Conservation (phyloP, 169 alveolate species). For the Theileria luwenshuni region DNA sequence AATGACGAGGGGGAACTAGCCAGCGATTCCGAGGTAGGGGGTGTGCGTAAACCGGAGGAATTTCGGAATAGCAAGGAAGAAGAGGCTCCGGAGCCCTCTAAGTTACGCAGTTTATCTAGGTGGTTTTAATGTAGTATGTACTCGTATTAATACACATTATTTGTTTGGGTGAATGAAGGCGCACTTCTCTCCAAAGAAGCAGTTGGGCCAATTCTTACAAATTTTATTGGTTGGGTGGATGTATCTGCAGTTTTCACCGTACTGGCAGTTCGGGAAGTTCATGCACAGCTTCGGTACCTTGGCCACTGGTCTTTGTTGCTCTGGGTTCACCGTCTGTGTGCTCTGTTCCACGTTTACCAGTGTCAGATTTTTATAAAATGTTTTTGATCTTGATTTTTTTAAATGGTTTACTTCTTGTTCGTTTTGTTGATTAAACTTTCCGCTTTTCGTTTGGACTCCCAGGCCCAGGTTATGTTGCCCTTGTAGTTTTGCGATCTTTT, state of each 20-base stretch:
- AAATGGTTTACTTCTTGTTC: not conserved
- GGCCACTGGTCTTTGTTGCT: not conserved
- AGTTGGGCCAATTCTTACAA: conserved; percentile 67
- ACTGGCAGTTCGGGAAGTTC: conserved; percentile 55
- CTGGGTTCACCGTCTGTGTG: not conserved
- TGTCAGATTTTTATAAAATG: conserved; percentile 31
- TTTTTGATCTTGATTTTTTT: not conserved
- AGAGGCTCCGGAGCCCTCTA: conserved; percentile 17
- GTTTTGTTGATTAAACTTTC: conserved; percentile 17
- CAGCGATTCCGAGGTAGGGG: too few relatives aligned
- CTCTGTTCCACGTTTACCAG: conserved; percentile 17
- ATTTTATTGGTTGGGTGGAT: conserved; percentile 38
- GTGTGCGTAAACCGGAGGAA: not conserved
- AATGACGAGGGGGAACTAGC: too few relatives aligned
- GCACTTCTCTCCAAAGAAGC: conserved; percentile 64
- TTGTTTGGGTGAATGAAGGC: conserved; percentile 58
- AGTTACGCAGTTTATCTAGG: conserved; percentile 16
- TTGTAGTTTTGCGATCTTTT: conserved; percentile 51
- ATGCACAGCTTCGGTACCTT: conserved; percentile 55
- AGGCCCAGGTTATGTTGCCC: conserved; percentile 38
- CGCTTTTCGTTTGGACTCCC: conserved; percentile 55
- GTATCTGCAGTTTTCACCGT: conserved; percentile 61
- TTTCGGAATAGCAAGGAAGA: not conserved
- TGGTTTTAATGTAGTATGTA: conserved; percentile 51
- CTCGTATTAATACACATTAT: not conserved